A percentile compares a stretch with the other conserved stretches of the same genome.
phyloP scores from a whole-genome alignment of 2,329 filamentous ascomycete genomes.

The Colletotrichum orbiculare region DNA sequence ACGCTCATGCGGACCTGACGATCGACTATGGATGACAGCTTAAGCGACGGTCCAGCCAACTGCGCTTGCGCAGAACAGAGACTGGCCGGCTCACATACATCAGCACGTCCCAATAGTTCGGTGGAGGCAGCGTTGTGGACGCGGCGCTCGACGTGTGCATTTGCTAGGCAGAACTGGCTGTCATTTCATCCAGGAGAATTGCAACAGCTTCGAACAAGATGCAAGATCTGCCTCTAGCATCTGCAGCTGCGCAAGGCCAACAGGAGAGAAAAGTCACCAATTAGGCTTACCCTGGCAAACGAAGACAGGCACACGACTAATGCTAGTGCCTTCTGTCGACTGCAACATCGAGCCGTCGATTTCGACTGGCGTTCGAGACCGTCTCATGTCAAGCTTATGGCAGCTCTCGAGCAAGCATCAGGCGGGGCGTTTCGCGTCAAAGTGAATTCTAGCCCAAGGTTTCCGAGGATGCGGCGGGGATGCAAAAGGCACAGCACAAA shows the following conservation, averaged over 20 bases:
- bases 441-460: conserved; percentile 16
- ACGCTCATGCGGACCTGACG: not conserved
- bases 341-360: conserved; percentile 3
- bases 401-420: not conserved
- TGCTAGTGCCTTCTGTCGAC: conserved; percentile 9
- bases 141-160: conserved; percentile 20
- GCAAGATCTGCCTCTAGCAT: too few relatives aligned
- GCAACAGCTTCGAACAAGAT: not conserved
- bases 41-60: conserved; percentile 15
- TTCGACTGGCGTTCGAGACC: conserved; percentile 10
- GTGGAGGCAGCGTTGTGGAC: conserved; percentile 27
- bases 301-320: not conserved
- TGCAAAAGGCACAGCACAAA: conserved; percentile 3
- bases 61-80: not conserved
- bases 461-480: conserved; percentile 17
- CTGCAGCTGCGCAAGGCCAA: too few relatives aligned
- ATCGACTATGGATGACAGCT: conserved; percentile 27
- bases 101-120: conserved; percentile 35
- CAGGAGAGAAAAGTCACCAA: too few relatives aligned
- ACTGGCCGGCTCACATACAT: not conserved
- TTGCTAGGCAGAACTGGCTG: conserved; percentile 8
- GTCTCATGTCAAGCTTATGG: conserved; percentile 24
- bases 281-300: too few relatives aligned
- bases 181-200: not conserved
- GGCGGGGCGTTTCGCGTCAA: conserved; percentile 14